Conservation (phyloP, 768 basidiomycete species). For the Auricularia heimuer region DNA sequence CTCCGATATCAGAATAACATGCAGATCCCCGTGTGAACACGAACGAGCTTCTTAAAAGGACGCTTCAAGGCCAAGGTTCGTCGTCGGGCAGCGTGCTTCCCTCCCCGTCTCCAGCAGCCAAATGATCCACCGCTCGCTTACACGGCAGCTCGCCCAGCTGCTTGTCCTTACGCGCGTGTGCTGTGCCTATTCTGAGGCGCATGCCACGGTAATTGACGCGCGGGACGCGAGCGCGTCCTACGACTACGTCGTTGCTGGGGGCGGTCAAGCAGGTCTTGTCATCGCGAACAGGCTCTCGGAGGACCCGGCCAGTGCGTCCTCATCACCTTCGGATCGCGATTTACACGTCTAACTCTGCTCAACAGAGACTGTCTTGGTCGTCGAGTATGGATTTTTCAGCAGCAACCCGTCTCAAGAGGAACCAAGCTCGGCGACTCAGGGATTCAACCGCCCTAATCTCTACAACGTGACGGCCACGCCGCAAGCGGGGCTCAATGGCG, state of each 20-base stretch:
- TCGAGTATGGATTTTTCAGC: not conserved
- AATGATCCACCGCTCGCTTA: not conserved
- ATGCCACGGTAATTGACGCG: not conserved
- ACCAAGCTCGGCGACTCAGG: not conserved
- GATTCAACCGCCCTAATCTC: not conserved
- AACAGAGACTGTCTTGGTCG: not conserved
- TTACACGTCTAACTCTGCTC: not conserved
- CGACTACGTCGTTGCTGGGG: slow-evolving; percentile 16
- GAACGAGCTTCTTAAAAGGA: too few species aligned
- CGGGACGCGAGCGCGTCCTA: not conserved
- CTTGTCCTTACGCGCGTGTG: not conserved
- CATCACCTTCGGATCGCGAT: not conserved
- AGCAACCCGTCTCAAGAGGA: not conserved
- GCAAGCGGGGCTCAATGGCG: not conserved
- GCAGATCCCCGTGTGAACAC: too few species aligned
- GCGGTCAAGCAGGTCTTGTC: slow-evolving; percentile 32
- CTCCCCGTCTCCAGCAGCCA: not conserved
- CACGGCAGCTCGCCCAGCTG: not conserved
- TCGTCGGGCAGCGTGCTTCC: not conserved
- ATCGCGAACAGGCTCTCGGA: slow-evolving; percentile 30
- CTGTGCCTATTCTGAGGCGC: not conserved
- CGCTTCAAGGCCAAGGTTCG: too few species aligned
- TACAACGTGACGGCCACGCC: not conserved
- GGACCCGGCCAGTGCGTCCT: slow-evolving; percentile 12
- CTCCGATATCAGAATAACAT: too few species aligned